Percentiles rank a stretch among this genome's conserved stretches.
These are phyloP conservation scores for Apostasia shenzhenica DNA, from an alignment of 106 monocot genomes.

Conservation along the genomic window DNA sequence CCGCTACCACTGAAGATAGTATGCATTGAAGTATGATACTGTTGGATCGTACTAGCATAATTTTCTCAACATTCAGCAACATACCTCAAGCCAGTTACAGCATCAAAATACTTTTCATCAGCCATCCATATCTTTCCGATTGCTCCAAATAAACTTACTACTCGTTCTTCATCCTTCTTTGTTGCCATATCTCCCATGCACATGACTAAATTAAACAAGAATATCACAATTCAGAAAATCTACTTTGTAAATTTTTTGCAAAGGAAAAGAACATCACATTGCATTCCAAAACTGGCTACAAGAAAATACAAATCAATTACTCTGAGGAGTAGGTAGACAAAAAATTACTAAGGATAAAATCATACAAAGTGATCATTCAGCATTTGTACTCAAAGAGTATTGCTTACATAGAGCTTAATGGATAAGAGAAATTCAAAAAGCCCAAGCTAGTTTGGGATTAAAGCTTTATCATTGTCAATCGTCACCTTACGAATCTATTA, in stretches of 20 bases:
- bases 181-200: conserved; percentile 71
- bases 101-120: conserved; percentile 96
- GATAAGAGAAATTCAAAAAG: no score
- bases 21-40: not conserved
- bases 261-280: not conserved
- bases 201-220: conserved; percentile 44
- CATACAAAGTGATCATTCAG: no score
- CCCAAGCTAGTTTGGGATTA: no score
- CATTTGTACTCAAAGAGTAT: no score
- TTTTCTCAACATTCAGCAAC: not conserved
- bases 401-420: no score
- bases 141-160: conserved; percentile 54
- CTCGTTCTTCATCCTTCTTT: conserved; percentile 69
- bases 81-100: conserved; percentile 94
- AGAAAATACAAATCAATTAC: no score
- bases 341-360: no score
- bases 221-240: conserved; percentile 5
- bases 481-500: no score
- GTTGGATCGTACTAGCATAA: no score
- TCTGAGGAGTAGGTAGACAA: no score
- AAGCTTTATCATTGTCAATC: no score
- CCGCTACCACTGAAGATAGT: conserved; percentile 69
- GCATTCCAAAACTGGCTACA: no score
- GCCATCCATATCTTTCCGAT: conserved; percentile 84
- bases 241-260: not conserved